Percentiles rank a stretch among this genome's conserved stretches.
Evolutionary conservation across 73 alveolate genomes (phyloP).

Genomic region (Paramecium sonneborni): DNA sequence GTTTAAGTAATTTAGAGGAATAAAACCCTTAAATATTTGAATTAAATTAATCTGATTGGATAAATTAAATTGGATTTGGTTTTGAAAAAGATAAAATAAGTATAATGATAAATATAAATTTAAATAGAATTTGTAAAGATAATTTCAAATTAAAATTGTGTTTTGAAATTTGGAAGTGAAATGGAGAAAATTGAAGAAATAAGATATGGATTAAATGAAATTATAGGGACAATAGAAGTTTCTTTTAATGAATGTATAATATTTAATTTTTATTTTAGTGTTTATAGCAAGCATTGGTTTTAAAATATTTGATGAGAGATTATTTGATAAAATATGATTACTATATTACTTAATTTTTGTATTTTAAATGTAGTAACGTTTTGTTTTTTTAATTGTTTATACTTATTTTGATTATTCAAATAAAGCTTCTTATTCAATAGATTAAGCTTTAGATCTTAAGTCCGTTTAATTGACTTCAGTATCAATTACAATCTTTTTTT

Average conservation of each 20-base stretch:
- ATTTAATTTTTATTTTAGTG: not conserved
- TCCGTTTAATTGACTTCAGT: conserved; percentile 35
- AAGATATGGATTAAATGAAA: not conserved
- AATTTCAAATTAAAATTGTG: not conserved
- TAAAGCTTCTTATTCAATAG: conserved; percentile 14
- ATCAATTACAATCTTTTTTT: conserved; percentile 20
- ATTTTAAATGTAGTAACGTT: not conserved
- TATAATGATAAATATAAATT: not conserved
- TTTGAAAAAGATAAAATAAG: not conserved
- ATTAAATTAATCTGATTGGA: not conserved
- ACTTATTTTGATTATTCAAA: not conserved
- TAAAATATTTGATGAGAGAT: not conserved
- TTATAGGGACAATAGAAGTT: not conserved
- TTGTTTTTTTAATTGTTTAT: not conserved
- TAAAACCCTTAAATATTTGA: not conserved
- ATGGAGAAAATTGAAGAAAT: not conserved
- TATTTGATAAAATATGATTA: not conserved
- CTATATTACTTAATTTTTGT: not conserved
- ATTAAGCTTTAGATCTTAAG: not conserved
- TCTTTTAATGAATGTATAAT: not conserved
- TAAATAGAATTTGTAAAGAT: not conserved
- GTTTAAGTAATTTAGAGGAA: not conserved
- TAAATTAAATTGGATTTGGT: not conserved
- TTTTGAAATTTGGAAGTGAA: not conserved
- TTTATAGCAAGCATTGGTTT: not conserved